Percentiles rank a stretch among this genome's conserved stretches.
phyloP scores from a whole-genome alignment of 352 stramenopile species.

The Blastocystis sp. region DNA sequence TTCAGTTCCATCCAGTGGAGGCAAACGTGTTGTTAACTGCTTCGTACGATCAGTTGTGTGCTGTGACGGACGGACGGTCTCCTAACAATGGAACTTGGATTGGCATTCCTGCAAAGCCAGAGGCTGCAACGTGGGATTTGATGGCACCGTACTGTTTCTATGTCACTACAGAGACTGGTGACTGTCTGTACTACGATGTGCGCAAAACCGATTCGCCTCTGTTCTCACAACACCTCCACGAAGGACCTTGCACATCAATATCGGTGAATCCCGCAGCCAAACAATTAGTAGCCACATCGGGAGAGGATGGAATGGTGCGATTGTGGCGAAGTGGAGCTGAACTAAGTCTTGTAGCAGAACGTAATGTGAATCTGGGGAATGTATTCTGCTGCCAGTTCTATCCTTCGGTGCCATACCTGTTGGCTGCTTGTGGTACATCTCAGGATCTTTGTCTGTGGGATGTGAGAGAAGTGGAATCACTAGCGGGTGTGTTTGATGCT shows the following conservation, averaged over 20 bases:
- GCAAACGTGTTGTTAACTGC: slow-evolving; percentile 83
- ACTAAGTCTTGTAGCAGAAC: slow-evolving; percentile 76
- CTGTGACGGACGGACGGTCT: slow-evolving; percentile 73
- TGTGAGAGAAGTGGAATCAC: slow-evolving; percentile 75
- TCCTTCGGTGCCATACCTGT: slow-evolving; percentile 77
- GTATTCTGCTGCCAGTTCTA: slow-evolving; percentile 82
- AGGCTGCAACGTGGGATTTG: slow-evolving; percentile 85
- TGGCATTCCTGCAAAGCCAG: slow-evolving; percentile 75
- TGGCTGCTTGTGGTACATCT: slow-evolving; percentile 79
- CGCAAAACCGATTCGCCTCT: slow-evolving; percentile 76
- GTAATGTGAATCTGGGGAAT: slow-evolving; percentile 83
- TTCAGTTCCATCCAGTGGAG: slow-evolving; percentile 89
- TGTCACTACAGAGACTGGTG: slow-evolving; percentile 84
- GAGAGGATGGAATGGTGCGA: slow-evolving; percentile 93
- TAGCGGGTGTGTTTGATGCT: background rate
- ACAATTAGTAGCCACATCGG: slow-evolving; percentile 86
- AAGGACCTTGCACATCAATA: slow-evolving; percentile 74
- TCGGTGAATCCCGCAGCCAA: slow-evolving; percentile 77
- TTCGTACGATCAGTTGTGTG: slow-evolving; percentile 84
- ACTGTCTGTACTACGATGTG: slow-evolving; percentile 86
- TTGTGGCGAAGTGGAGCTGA: slow-evolving; percentile 81
- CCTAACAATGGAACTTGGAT: slow-evolving; percentile 72
- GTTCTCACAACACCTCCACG: slow-evolving; percentile 14
- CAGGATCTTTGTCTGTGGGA: slow-evolving; percentile 80
- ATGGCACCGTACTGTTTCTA: slow-evolving; percentile 83